Evolutionary conservation across 1,139 yeast genomes (phyloP).

Genomic region (Taphrina pruni): DNA sequence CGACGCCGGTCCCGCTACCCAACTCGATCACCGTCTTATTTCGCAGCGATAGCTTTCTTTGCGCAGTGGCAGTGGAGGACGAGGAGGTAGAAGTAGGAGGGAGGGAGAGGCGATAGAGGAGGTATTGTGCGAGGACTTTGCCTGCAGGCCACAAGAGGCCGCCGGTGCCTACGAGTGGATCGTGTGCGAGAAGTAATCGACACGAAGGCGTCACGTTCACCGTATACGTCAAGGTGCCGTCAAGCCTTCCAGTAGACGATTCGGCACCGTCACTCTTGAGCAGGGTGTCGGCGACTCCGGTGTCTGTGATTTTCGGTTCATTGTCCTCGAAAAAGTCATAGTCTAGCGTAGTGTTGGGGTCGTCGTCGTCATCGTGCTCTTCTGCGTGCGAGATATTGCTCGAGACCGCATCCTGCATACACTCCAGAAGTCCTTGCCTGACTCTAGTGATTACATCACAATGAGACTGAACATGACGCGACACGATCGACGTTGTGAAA

Average conservation of each 20-base stretch:
- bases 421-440: too few relatives aligned
- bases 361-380: neutral
- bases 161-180: slow-evolving; percentile 35
- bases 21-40: slow-evolving; percentile 28
- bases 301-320: slow-evolving; percentile 16
- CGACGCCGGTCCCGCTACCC: slow-evolving; percentile 38
- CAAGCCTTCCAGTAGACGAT: too few relatives aligned
- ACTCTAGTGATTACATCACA: too few relatives aligned
- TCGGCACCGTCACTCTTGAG: too few relatives aligned
- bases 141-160: slow-evolving; percentile 40
- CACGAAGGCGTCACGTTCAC: neutral
- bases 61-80: neutral
- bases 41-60: neutral
- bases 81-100: too few relatives aligned
- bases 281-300: neutral
- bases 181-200: slow-evolving; percentile 2
- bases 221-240: neutral
- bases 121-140: slow-evolving; percentile 23
- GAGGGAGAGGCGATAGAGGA: neutral
- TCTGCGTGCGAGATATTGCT: too few relatives aligned
- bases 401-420: too few relatives aligned
- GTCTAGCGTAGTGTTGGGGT: neutral
- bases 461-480: too few relatives aligned
- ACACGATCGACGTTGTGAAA: too few relatives aligned
- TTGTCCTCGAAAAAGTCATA: slow-evolving; percentile 12